Evolutionary conservation across 2,329 filamentous ascomycete species (phyloP), one percentile per base, ranked within the genome.

Genomic region (Colletotrichum endophyticum): DNA sequence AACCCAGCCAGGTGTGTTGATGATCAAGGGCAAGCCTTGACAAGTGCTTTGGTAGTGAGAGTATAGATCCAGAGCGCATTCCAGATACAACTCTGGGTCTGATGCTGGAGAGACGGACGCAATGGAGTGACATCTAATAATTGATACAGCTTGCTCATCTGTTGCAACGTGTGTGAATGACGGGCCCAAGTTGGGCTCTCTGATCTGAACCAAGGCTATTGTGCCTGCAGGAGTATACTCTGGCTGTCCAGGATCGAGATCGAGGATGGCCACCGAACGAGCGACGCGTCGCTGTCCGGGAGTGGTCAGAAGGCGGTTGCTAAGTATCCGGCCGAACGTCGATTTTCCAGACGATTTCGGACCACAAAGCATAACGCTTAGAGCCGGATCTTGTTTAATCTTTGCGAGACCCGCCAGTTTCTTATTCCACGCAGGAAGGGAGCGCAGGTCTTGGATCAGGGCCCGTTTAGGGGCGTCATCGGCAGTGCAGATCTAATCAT

Each of bases 1-100:
- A 28, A 95, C 90, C 92, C 94, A 95, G 4, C 94, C 94, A 2
- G 94, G 92, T 0, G 93, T 94, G 81, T 96, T 96, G 80, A 96
- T 88, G 8, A 96, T 84, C 0, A 96, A 85, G 0, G 94, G 92
- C 15, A 84, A 86, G 11, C 85, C 84, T 0, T 86, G 82, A 7
- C 88, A 80, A 7, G 81, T 82, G 2, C 56, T 71, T 28, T 85
- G 87, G 81, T 94, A 94, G 53, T 90, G 87, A 0, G 88, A 84
- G 72, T 92, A 88, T 0, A 97, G 87, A 77, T 96, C 92, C 13
- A 89, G 82, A 0, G 90, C 91, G 77, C 93, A 95, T 15, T 90
- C 88, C 2, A 93, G 82, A 79, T 94, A 96, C 70, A 95, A 89
- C 5, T 90, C 90, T 5, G 93, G 90, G 76, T 95, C 92, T 12